A percentile compares a stretch with the other conserved stretches of the same genome.
phyloP scores from a whole-genome alignment of 176 grass and related monocot species.

The Aegilops sharonensis region DNA sequence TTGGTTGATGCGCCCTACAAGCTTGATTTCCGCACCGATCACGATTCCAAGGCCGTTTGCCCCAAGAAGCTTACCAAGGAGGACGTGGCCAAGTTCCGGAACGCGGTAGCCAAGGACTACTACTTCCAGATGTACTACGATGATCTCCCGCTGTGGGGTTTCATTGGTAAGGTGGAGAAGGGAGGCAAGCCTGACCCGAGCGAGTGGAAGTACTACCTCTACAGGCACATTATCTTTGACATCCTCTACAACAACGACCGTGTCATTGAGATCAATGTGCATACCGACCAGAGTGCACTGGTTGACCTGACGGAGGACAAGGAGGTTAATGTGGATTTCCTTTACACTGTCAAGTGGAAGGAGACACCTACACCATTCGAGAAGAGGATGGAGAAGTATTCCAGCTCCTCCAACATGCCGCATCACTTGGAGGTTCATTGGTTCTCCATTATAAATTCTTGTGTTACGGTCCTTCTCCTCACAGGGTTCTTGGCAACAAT shows the following conservation, averaged over 20 bases:
- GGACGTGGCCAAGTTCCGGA: slow-evolving; percentile 75
- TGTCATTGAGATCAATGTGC: slow-evolving; percentile 85
- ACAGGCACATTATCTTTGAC: slow-evolving; percentile 89
- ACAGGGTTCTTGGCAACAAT: slow-evolving; percentile 95
- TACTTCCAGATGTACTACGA: slow-evolving; percentile 99
- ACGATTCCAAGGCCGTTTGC: slow-evolving; percentile 71
- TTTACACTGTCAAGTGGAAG: slow-evolving; percentile 93
- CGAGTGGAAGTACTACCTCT: slow-evolving; percentile 89
- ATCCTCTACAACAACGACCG: slow-evolving; percentile 76
- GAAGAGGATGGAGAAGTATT: slow-evolving; percentile 98
- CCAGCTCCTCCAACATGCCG: slow-evolving; percentile 68
- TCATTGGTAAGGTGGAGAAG: slow-evolving; percentile 92
- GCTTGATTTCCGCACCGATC: slow-evolving; percentile 59
- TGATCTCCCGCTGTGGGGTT: slow-evolving; percentile 93
- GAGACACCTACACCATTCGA: slow-evolving; percentile 71
- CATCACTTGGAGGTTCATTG: slow-evolving; percentile 96
- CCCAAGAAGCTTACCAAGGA: slow-evolving; percentile 69
- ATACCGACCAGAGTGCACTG: slow-evolving; percentile 62
- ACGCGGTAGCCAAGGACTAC: slow-evolving; percentile 78
- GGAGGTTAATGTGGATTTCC: slow-evolving; percentile 67
- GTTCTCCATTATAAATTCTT: slow-evolving; percentile 98
- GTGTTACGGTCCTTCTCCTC: slow-evolving; percentile 83
- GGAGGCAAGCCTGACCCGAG: slow-evolving; percentile 53
- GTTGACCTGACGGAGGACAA: slow-evolving; percentile 80
- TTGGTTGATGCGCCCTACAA: slow-evolving; percentile 96